Percentiles rank a stretch among this genome's conserved stretches.
phyloP scores from a whole-genome alignment of 805 yeast genomes.

The Kazachstania bromeliacearum region DNA sequence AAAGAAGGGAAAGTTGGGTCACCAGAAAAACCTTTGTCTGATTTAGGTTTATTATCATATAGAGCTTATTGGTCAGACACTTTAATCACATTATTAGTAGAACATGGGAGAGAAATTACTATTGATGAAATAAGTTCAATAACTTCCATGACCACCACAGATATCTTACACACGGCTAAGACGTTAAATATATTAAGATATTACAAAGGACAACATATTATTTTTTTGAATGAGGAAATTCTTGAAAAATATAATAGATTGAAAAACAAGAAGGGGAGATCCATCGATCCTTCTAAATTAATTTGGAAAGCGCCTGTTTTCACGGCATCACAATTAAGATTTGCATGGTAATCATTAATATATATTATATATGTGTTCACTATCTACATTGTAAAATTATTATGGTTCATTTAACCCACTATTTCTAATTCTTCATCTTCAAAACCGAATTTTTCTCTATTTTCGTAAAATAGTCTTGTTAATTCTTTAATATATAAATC shows the following conservation, averaged over 20 bases:
- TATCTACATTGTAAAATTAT: background rate
- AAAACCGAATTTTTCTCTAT: constrained; percentile 44
- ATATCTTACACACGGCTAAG: constrained; percentile 86
- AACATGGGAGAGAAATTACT: constrained; percentile 54
- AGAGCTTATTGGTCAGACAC: constrained; percentile 97
- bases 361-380: background rate
- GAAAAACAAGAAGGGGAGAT: constrained; percentile 63
- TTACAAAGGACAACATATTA: constrained; percentile 91
- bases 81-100: constrained; percentile 62
- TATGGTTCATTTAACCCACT: constrained; percentile 14
- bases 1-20: constrained; percentile 88
- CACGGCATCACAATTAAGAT: constrained; percentile 90
- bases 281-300: constrained; percentile 60
- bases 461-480: constrained; percentile 51
- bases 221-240: constrained; percentile 76
- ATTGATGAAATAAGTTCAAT: constrained; percentile 82
- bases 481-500: constrained; percentile 56
- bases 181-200: constrained; percentile 83
- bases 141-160: constrained; percentile 94
- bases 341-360: constrained; percentile 62
- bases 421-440: constrained; percentile 19
- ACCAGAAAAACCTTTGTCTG: constrained; percentile 95
- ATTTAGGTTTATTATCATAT: constrained; percentile 84
- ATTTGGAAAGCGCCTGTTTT: constrained; percentile 91
- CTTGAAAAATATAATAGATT: constrained; percentile 63